Base-by-base conservation (phyloP, 106 monocot genomes). In the Allium sativum region DNA sequence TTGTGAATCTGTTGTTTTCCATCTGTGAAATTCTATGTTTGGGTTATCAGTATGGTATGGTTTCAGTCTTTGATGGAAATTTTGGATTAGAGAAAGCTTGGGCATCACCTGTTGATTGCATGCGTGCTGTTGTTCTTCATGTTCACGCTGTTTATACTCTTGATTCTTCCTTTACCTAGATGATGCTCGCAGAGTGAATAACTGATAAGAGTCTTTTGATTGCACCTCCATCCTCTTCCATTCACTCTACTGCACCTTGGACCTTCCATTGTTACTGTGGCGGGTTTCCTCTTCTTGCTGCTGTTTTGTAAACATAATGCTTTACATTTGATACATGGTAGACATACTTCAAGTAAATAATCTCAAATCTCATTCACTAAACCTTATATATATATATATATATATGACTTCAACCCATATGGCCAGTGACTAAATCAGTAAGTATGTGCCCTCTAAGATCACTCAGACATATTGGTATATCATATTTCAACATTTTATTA, bases 141-240 rank as follows among this genome's bases (percentile, higher is more conserved):
- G n/a, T n/a, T n/a, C n/a, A 77, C 72, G 22, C 76, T 60, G 70
- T 42, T 78, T 58, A 84, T 59, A 71, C 85, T 85, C 64, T 74
- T 61, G 22, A 83, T 66, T 71, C 93, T 72, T 9, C 93, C 93
- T 56, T 93, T 93, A 40, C 93, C 93, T 8, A 89, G 78, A 53
- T 93, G 93, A 75, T 93, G 93, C 81, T 89, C 83, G 60, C 93
- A 89, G 22, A 94, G 81, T 1, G 93, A 85, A 76, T 86, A 89
- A 0, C 93, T 89, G 42, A 86, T 78, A 40, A 89, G 72, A 3
- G 93, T 89, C 67, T 74, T 78, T 71, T 89, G 93, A 72, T 78
- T 68, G 72, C 93, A 94, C 45, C 86, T 69, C 93, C 93, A 89
- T 11, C 93, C 93, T 40, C 89, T 65, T 11, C 93, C 93, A 46